These are phyloP conservation scores for Silene vulgaris DNA, from an alignment of 179 eudicot species.

Conservation along the genomic window DNA sequence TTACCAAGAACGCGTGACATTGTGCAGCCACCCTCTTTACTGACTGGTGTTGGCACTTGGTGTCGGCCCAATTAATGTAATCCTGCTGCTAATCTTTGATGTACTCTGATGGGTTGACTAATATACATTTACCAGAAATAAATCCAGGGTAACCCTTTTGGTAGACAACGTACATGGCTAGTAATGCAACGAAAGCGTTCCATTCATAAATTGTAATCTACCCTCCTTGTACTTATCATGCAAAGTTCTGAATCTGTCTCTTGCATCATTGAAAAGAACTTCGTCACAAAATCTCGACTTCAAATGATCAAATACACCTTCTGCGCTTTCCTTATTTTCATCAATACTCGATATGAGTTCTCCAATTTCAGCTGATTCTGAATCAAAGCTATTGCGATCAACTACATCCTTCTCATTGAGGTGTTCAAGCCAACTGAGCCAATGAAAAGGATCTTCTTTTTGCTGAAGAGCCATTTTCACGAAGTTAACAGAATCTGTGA, in stretches of 20 bases:
- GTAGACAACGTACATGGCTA: not conserved
- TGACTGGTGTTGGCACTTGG: not conserved
- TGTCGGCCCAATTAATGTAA: not conserved
- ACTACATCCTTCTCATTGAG: conserved; percentile 27
- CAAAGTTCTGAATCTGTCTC: conserved; percentile 37
- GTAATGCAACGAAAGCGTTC: conserved; percentile 69
- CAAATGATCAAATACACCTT: conserved; percentile 44
- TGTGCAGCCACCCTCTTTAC: not conserved
- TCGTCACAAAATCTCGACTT: conserved; percentile 64
- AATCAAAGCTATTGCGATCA: conserved; percentile 19
- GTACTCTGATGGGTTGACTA: not conserved
- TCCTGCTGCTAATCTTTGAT: not conserved
- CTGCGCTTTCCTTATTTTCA: conserved; percentile 34
- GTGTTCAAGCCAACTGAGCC: conserved; percentile 60
- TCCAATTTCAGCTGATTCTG: conserved; percentile 22
- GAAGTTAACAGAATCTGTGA: conserved; percentile 40
- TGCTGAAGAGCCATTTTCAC: conserved; percentile 38
- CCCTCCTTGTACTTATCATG: conserved; percentile 58
- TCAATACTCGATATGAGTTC: conserved; percentile 24
- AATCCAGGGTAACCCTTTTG: conserved; percentile 2
- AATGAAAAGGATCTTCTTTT: conserved; percentile 52
- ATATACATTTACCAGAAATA: not conserved
- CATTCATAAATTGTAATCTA: conserved; percentile 48
- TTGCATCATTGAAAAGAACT: conserved; percentile 49
- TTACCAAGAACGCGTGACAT: not conserved